phyloP scores from a whole-genome alignment of 352 stramenopile species.

The Globisporangium canariense region DNA sequence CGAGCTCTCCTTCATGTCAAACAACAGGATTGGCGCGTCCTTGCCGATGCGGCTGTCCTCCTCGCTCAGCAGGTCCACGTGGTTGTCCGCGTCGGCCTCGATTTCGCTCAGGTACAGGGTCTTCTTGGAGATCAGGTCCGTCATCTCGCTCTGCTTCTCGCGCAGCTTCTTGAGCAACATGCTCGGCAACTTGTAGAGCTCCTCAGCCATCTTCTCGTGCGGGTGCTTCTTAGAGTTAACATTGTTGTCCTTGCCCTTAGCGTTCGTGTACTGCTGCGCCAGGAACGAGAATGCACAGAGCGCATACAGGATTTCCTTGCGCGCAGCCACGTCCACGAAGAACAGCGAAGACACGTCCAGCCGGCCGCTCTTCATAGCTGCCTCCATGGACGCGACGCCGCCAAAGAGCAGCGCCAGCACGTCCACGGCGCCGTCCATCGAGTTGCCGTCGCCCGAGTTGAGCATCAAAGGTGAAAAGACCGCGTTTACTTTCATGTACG shows the following conservation, averaged over 20 bases:
- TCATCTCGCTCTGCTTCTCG: slow-evolving; percentile 48
- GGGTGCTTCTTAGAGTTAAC: slow-evolving; percentile 13
- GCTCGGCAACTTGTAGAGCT: slow-evolving; percentile 60
- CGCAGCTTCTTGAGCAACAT: slow-evolving; percentile 63
- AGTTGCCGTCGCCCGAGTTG: slow-evolving; percentile 16
- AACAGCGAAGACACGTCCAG: slow-evolving; percentile 76
- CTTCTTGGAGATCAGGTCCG: slow-evolving; percentile 56
- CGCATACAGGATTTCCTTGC: slow-evolving; percentile 73
- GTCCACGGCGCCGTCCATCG: slow-evolving; percentile 48
- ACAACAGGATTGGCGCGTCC: slow-evolving; percentile 76
- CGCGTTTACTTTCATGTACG: slow-evolving; percentile 45
- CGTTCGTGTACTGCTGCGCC: slow-evolving; percentile 45
- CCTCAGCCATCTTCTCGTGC: slow-evolving; percentile 54
- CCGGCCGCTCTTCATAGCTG: slow-evolving; percentile 72
- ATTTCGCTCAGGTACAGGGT: slow-evolving; percentile 75
- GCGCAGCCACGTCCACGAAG: slow-evolving; percentile 57
- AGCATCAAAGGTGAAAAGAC: slow-evolving; percentile 26
- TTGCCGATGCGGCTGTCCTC: slow-evolving; percentile 63
- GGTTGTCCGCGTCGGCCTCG: slow-evolving; percentile 44
- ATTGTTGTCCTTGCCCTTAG: slow-evolving; percentile 15
- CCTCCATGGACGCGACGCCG: slow-evolving; percentile 68
- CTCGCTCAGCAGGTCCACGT: slow-evolving; percentile 51
- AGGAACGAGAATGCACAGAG: slow-evolving; percentile 82
- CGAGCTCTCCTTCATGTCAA: slow-evolving; percentile 76
- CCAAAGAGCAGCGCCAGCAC: slow-evolving; percentile 76